phyloP scores from a whole-genome alignment of 139 green algal species.

The Tetradesmus lagerheimii region DNA sequence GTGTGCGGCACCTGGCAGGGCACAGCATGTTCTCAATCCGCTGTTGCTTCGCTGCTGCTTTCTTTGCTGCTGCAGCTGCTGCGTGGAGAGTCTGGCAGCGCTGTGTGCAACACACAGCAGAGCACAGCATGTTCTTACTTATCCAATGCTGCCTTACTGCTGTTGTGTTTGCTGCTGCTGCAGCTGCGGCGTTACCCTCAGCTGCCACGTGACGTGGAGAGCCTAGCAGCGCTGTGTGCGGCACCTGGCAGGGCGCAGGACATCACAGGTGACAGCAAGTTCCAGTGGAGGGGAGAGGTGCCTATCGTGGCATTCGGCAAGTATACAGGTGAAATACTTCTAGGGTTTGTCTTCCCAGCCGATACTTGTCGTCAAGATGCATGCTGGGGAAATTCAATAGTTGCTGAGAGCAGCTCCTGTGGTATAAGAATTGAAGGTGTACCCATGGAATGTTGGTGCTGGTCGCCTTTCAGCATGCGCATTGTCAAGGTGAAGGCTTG shows the following conservation, averaged over 20 bases:
- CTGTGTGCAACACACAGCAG: background rate
- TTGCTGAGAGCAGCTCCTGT: too few species aligned
- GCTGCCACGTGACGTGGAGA: background rate
- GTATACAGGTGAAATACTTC: slow-evolving; percentile 19
- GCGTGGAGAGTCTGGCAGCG: background rate
- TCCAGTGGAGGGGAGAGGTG: slow-evolving; percentile 29
- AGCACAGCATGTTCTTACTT: background rate
- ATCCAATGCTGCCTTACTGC: background rate
- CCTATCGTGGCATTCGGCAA: slow-evolving; percentile 31
- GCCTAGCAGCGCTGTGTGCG: slow-evolving; percentile 17
- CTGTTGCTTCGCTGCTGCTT: too few species aligned
- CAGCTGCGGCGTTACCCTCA: slow-evolving; percentile 25
- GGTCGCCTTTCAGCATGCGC: too few species aligned
- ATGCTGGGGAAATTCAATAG: too few species aligned
- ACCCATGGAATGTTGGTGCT: too few species aligned
- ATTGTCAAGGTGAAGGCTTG: too few species aligned
- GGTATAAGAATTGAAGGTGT: too few species aligned
- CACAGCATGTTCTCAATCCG: too few species aligned
- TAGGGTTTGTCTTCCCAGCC: too few species aligned
- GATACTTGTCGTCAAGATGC: too few species aligned
- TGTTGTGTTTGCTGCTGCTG: background rate
- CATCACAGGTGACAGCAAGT: slow-evolving; percentile 33
- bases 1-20: too few species aligned
- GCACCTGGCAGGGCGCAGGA: background rate
- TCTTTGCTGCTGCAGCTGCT: background rate